A percentile compares a stretch with the other conserved stretches of the same genome.
These are phyloP conservation scores for Phytophthora cryptogea DNA, from an alignment of 352 stramenopile species.

Conservation along the genomic window DNA sequence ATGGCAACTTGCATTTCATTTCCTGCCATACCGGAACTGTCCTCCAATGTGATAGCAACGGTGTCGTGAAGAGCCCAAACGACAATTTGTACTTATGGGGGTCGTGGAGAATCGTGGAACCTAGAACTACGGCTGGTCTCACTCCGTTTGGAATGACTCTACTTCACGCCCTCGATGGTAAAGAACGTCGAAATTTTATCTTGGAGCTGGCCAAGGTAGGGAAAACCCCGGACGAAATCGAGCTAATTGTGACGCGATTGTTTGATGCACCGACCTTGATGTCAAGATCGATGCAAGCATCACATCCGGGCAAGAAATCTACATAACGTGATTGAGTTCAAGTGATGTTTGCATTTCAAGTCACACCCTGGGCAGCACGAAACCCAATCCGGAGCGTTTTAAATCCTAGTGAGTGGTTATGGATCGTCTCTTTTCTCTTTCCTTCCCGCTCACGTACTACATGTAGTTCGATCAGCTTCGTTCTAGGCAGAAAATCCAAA, in stretches of 20 bases:
- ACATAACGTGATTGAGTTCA: too few relatives aligned
- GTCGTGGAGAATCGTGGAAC: background rate
- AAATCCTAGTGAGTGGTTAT: too few relatives aligned
- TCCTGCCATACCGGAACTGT: constrained; percentile 8
- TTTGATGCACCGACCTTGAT: too few relatives aligned
- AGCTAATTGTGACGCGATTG: constrained; percentile 24
- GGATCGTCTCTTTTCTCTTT: too few relatives aligned
- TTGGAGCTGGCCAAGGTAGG: constrained; percentile 20
- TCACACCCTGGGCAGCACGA: too few relatives aligned
- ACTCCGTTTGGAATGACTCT: background rate
- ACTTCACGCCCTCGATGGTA: background rate
- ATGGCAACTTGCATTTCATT: background rate
- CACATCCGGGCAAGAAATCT: too few relatives aligned
- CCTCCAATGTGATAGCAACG: constrained; percentile 6
- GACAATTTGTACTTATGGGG: background rate
- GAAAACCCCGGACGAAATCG: constrained; percentile 17
- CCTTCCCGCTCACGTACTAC: too few relatives aligned
- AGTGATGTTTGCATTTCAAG: too few relatives aligned
- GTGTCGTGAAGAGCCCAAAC: constrained; percentile 17
- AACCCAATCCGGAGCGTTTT: too few relatives aligned
- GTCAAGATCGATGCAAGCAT: too few relatives aligned
- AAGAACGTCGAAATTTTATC: constrained; percentile 18
- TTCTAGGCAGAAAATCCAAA: too few relatives aligned
- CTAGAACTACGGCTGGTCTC: background rate
- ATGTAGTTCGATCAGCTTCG: too few relatives aligned